Evolutionary conservation across 352 stramenopile genomes (phyloP).

Genomic region (Phytopythium boreale): DNA sequence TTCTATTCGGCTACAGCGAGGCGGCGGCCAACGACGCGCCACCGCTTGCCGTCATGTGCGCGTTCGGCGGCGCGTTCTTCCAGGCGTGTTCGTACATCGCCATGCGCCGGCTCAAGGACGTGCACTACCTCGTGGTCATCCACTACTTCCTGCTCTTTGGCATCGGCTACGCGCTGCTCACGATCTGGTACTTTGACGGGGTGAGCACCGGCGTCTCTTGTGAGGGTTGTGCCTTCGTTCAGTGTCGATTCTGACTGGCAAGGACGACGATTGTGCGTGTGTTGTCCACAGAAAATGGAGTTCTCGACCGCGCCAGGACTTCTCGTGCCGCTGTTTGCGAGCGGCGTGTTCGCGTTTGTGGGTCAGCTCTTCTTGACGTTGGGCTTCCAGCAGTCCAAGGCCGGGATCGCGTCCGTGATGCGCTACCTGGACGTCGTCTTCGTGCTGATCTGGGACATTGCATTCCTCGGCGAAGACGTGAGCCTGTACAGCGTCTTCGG

Average conservation of each 20-base stretch:
- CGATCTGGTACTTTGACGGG: slow-evolving; percentile 19
- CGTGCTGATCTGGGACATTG: slow-evolving; percentile 62
- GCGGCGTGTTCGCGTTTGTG: slow-evolving; percentile 27
- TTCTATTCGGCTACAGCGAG: slow-evolving; percentile 13
- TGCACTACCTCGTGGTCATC: slow-evolving; percentile 31
- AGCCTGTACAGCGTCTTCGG: slow-evolving; percentile 60
- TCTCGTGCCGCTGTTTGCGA: slow-evolving; percentile 9
- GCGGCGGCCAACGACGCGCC: slow-evolving; percentile 12
- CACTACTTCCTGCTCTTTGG: slow-evolving; percentile 47
- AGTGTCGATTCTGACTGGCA: background rate
- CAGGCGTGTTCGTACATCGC: slow-evolving; percentile 37
- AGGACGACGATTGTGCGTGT: background rate
- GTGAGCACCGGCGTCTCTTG: slow-evolving; percentile 15
- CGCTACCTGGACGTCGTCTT: slow-evolving; percentile 66
- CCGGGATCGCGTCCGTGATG: slow-evolving; percentile 36
- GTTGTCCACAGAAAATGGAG: slow-evolving; percentile 10
- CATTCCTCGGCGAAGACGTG: slow-evolving; percentile 53
- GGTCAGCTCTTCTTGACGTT: slow-evolving; percentile 43
- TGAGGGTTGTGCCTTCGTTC: background rate
- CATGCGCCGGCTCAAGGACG: slow-evolving; percentile 30
- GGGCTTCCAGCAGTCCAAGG: slow-evolving; percentile 49
- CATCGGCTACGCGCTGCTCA: slow-evolving; percentile 26
- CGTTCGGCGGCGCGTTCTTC: slow-evolving; percentile 24
- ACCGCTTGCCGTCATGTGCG: slow-evolving; percentile 27
- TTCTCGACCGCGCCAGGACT: slow-evolving; percentile 7